Percentiles rank a stretch among this genome's conserved stretches.
Evolutionary conservation across 1,139 yeast species (phyloP).

Genomic region (Pichia sp.): DNA sequence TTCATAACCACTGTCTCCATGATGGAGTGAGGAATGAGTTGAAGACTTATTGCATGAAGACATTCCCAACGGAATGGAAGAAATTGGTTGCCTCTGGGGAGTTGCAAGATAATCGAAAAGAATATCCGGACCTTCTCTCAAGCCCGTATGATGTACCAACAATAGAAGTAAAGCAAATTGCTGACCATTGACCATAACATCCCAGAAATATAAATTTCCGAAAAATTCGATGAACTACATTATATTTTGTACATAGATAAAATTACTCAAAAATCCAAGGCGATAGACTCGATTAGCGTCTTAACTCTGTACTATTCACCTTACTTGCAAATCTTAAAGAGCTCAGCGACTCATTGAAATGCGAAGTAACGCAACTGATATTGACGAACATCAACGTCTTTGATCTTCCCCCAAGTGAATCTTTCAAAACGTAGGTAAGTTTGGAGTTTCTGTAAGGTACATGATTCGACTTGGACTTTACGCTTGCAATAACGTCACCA

Average conservation of each 20-base stretch:
- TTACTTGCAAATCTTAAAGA: constrained; percentile 87
- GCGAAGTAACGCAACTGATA: constrained; percentile 59
- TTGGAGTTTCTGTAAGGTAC: constrained; percentile 51
- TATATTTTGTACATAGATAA: too few relatives aligned
- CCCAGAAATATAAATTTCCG: too few relatives aligned
- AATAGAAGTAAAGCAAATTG: constrained; percentile 13
- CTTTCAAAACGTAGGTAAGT: constrained; percentile 75
- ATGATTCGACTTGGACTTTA: constrained; percentile 35
- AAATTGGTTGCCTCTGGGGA: constrained; percentile 32
- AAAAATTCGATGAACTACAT: too few relatives aligned
- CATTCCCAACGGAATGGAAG: constrained; percentile 43
- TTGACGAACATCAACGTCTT: constrained; percentile 94
- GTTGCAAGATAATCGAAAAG: constrained; percentile 31
- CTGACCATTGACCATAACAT: too few relatives aligned
- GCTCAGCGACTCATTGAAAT: constrained; percentile 71
- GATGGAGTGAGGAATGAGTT: constrained; percentile 41
- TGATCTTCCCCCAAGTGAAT: constrained; percentile 79
- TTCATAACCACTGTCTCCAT: constrained; percentile 58
- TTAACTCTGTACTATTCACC: constrained; percentile 49
- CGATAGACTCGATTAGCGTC: constrained; percentile 1
- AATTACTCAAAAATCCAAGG: too few relatives aligned
- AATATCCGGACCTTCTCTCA: constrained; percentile 23
- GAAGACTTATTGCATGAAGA: constrained; percentile 44
- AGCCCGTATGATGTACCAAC: constrained; percentile 17
- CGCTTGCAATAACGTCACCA: constrained; percentile 83